Conservation (phyloP, 2,329 filamentous ascomycete species). For the Thielaviopsis punctulata region DNA sequence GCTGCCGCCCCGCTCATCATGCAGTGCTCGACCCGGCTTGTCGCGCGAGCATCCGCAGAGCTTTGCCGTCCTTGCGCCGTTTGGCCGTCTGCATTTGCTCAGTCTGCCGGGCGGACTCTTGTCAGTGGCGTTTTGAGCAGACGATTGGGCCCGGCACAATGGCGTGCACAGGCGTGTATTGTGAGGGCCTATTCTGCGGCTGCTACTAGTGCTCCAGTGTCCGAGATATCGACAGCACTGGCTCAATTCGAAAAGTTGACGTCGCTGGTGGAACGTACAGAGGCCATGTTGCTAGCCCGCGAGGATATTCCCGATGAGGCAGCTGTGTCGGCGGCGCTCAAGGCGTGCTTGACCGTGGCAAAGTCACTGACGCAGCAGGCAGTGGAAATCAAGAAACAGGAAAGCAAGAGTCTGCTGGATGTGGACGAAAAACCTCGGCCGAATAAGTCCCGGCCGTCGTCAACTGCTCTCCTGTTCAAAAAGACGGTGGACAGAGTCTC, state of each 20-base stretch:
- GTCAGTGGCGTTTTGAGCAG: background rate
- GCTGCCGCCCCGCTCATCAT: background rate
- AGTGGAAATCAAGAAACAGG: slow-evolving; percentile 1
- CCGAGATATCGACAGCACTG: slow-evolving; percentile 14
- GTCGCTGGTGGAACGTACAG: slow-evolving; percentile 25
- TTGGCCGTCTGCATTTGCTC: background rate
- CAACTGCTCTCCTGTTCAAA: slow-evolving; percentile 19
- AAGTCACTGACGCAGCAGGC: slow-evolving; percentile 23
- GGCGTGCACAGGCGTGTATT: too few species aligned
- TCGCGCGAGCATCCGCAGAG: background rate
- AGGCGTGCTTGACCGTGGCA: slow-evolving; percentile 28
- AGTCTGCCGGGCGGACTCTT: background rate
- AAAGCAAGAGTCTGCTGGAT: slow-evolving; percentile 17
- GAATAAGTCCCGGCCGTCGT: slow-evolving; percentile 7
- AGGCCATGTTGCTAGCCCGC: slow-evolving; percentile 26
- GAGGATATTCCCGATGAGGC: slow-evolving; percentile 28
- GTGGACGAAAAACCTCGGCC: slow-evolving; percentile 16
- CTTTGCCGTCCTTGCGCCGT: background rate
- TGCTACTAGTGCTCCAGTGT: background rate
- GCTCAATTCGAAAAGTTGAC: slow-evolving; percentile 25
- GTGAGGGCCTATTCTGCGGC: background rate
- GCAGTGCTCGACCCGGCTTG: slow-evolving; percentile 2
- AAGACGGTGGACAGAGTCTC: slow-evolving; percentile 36
- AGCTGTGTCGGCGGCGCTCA: slow-evolving; percentile 27
- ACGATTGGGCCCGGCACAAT: background rate